Base-by-base conservation (phyloP, 2,329 filamentous ascomycete genomes). In the Xylaria sp. region DNA sequence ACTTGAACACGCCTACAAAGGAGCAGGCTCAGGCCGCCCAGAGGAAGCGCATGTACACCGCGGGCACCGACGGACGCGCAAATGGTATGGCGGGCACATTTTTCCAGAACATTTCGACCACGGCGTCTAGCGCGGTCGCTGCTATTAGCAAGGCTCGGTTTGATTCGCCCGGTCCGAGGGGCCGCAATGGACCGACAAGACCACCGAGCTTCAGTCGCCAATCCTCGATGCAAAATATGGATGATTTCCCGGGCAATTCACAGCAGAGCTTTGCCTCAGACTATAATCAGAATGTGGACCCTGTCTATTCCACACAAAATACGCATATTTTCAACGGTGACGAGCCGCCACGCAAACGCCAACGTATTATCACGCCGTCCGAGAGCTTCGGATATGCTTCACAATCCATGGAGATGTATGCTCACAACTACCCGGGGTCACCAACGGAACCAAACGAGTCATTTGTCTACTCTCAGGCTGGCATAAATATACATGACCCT, bases 11-110 rank as follows among this genome's bases (percentile, higher is more conserved):
- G 0, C 96, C 96, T 0, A 99, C 96, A 44, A 99, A 99, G 81
- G 96, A 98, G 81, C 96, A 98, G 81, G 96, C 96, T 68, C 97
- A 98, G 94, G 96, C 96, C 11, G 95, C 95, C 5, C 92, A 94
- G 81, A 86, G 96, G 73, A 98, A 99, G 80, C 89, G 95, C 72
- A 89, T 97, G 81, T 98, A 97, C 81, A 97, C 92, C 73, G 86
- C 88, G 57, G 88, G 86, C 54, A 84, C 88, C 62, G 93, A 97
- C 66, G 89, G 86, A 58, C 87, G 93, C 59, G 82, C 86, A 13
- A 89, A 88, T 74, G 89, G 87, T 76, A 74, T 89, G 20, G 90
- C 92, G 56, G 94, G 94, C 20, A 97, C 96, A 1, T 97, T 97
- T 79, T 98, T 99, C 84, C 94, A 94, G 78, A 97, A 97, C 77